These are phyloP conservation scores for Blastocystis sp. DNA, from an alignment of 352 stramenopile species.

Conservation along the genomic window DNA sequence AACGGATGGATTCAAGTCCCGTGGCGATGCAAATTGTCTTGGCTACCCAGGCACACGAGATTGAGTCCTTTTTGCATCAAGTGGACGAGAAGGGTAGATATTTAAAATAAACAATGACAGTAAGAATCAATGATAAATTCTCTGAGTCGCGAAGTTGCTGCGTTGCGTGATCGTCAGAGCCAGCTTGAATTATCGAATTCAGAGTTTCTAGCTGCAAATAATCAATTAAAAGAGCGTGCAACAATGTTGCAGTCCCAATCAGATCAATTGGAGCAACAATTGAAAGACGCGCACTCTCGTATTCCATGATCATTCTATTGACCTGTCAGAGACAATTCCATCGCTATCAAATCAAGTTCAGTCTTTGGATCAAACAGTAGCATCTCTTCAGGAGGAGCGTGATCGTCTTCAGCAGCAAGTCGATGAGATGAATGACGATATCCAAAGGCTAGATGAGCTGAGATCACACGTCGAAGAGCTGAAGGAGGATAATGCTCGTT, in stretches of 20 bases:
- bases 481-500: not conserved
- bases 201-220: not conserved
- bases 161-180: not conserved
- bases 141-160: not conserved
- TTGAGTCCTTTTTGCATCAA: slow-evolving; percentile 20
- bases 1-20: not conserved
- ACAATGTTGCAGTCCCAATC: not conserved
- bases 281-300: not conserved
- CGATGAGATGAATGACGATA: slow-evolving; percentile 15
- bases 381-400: not conserved
- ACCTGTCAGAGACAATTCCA: not conserved
- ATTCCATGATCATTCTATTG: too few relatives aligned
- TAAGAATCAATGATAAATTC: not conserved
- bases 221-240: not conserved
- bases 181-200: not conserved
- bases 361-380: not conserved
- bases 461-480: not conserved
- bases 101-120: not conserved
- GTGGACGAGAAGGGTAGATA: not conserved
- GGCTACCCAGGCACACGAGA: not conserved
- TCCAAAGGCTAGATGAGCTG: not conserved
- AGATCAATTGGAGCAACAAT: not conserved
- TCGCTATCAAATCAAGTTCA: not conserved
- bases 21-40: not conserved
- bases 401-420: not conserved